These are phyloP conservation scores for Penicillium coffeae DNA, from an alignment of 495 filamentous ascomycete genomes.

Conservation along the genomic window DNA sequence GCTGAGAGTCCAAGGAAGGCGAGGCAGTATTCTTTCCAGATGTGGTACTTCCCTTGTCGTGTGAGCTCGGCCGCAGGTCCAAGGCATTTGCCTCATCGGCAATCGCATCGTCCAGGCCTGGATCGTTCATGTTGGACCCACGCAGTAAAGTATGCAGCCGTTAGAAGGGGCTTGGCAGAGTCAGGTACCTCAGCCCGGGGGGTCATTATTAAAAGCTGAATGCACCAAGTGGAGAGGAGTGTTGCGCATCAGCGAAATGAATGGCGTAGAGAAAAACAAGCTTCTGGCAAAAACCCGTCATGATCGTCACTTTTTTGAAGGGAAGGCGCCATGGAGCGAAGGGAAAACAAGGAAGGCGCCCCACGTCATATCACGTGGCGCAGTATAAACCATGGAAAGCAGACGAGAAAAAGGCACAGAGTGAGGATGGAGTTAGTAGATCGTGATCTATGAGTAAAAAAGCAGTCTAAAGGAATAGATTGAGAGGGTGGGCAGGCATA, in stretches of 20 bases:
- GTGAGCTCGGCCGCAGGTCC: slow-evolving; percentile 31
- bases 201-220: background rate
- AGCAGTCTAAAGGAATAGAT: background rate
- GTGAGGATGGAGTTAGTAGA: background rate
- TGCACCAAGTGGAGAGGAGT: background rate
- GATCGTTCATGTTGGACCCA: slow-evolving; percentile 54
- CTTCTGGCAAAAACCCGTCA: slow-evolving; percentile 19
- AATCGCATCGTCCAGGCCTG: slow-evolving; percentile 52
- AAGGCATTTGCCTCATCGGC: slow-evolving; percentile 42
- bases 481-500: no score
- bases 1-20: background rate
- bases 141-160: background rate
- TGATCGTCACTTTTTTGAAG: slow-evolving; percentile 9
- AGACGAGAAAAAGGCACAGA: background rate
- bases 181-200: background rate
- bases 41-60: slow-evolving; percentile 30
- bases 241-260: background rate
- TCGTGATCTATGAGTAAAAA: background rate
- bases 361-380: slow-evolving; percentile 22
- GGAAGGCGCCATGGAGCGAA: background rate
- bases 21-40: background rate
- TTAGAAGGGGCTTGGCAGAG: slow-evolving; percentile 1
- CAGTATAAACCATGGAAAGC: slow-evolving; percentile 6
- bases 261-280: slow-evolving; percentile 14
- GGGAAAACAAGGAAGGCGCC: background rate